Conservation (phyloP, 2,329 filamentous ascomycete species). For the Pseudodiploospora longispora region DNA sequence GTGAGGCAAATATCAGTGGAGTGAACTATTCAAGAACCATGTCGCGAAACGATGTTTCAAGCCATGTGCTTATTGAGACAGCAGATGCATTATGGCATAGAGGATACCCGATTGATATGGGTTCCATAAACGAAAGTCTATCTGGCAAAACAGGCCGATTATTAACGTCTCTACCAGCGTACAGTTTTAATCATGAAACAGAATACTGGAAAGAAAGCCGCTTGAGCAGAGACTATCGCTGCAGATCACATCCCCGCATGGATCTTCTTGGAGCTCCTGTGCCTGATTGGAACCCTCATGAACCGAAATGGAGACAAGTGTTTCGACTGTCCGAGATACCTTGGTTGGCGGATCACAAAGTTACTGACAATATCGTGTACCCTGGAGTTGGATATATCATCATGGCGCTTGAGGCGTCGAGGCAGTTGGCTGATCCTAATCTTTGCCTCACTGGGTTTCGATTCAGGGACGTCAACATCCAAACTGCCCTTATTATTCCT, state of each 20-base stretch:
- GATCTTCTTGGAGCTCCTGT: constrained; percentile 22
- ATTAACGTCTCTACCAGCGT: constrained; percentile 9
- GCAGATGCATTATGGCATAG: not conserved
- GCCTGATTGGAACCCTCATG: constrained; percentile 18
- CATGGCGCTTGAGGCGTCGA: constrained; percentile 33
- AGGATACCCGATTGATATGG: not conserved
- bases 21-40: not conserved
- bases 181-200: constrained; percentile 10
- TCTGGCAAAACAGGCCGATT: not conserved
- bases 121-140: not conserved
- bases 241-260: constrained; percentile 15
- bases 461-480: constrained; percentile 14
- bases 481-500: constrained; percentile 16
- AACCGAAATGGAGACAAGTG: constrained; percentile 34
- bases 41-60: not conserved
- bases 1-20: not conserved
- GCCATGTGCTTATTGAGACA: constrained; percentile 1
- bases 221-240: constrained; percentile 13
- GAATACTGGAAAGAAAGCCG: constrained; percentile 8
- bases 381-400: constrained; percentile 34
- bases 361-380: constrained; percentile 31
- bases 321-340: constrained; percentile 28
- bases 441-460: not conserved
- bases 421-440: constrained; percentile 6
- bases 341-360: constrained; percentile 37